phyloP scores from a whole-genome alignment of 805 yeast genomes.

The Wickerhamomyces subpelliculosus region DNA sequence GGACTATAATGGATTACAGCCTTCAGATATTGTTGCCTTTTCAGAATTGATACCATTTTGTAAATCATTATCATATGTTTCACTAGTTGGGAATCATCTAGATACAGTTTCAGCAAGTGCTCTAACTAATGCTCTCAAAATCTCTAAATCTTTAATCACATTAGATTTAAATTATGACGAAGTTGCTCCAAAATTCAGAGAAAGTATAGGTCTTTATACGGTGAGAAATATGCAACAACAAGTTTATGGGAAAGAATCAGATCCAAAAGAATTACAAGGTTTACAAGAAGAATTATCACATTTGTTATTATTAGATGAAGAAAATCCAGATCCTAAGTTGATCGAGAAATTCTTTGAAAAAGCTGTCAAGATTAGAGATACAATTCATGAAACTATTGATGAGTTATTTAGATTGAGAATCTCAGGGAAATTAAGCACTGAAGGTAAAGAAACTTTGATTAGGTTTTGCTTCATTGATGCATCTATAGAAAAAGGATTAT shows the following conservation, averaged over 20 bases:
- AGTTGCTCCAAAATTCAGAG: conserved; percentile 52
- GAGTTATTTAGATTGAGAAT: conserved; percentile 55
- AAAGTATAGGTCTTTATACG: conserved; percentile 66
- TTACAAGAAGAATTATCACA: conserved; percentile 44
- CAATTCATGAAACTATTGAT: conserved; percentile 41
- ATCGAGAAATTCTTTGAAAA: conserved; percentile 30
- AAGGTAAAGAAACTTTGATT: conserved; percentile 75
- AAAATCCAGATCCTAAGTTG: conserved; percentile 19
- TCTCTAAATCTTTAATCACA: conserved; percentile 54
- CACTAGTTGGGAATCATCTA: conserved; percentile 60
- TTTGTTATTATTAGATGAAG: conserved; percentile 33
- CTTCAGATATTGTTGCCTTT: conserved; percentile 49
- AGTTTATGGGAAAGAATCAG: conserved; percentile 23
- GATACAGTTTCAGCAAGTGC: conserved; percentile 59
- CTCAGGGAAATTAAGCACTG: conserved; percentile 47
- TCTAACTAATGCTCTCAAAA: conserved; percentile 57
- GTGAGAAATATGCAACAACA: conserved; percentile 73
- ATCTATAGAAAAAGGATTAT: conserved; percentile 51
- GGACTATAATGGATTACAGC: conserved; percentile 58
- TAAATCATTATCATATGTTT: conserved; percentile 53
- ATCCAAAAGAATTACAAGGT: conserved; percentile 40
- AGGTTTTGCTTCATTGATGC: conserved; percentile 67
- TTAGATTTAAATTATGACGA: conserved; percentile 57
- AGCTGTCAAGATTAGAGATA: conserved; percentile 29
- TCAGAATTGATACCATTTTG: conserved; percentile 72